A percentile compares a stretch with the other conserved stretches of the same genome.
Conservation (phyloP, 2,329 filamentous ascomycete genomes). For the Epichloe aotearoae region DNA sequence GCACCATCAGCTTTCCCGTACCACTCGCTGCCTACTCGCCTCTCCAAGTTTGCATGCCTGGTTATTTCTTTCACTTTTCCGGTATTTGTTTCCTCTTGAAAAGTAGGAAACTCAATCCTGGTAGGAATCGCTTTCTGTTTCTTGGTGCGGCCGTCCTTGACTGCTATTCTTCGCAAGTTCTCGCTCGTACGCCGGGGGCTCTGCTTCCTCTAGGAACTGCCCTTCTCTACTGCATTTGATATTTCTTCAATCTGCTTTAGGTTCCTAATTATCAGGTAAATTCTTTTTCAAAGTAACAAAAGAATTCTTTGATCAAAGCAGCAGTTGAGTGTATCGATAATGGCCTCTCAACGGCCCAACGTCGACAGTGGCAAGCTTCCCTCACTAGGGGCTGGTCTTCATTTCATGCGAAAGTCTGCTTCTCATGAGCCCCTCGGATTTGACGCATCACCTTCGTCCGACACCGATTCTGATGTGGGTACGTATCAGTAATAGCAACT, state of each 20-base stretch:
- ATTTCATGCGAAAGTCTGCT: conserved; percentile 6
- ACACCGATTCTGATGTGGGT: conserved; percentile 1
- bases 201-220: not conserved
- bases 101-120: not conserved
- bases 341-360: not conserved
- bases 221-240: not conserved
- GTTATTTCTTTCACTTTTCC: not conserved
- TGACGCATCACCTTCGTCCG: conserved; percentile 3
- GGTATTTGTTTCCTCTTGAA: not conserved
- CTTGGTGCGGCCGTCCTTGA: not conserved
- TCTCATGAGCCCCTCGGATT: conserved; percentile 8
- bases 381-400: conserved; percentile 3
- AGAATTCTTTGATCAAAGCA: not conserved
- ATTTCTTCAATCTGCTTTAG: not conserved
- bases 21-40: not conserved
- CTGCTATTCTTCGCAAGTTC: not conserved
- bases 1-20: not conserved
- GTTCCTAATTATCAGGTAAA: too few species aligned
- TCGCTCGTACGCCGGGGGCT: not conserved
- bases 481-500: not conserved
- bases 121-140: not conserved
- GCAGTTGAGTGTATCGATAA: not conserved
- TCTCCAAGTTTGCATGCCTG: not conserved
- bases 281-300: too few species aligned
- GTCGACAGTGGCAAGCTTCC: not conserved